Evolutionary conservation across 2,329 filamentous ascomycete genomes (phyloP), one percentile per base, ranked within the genome.

Genomic region (Xylogone sp.): DNA sequence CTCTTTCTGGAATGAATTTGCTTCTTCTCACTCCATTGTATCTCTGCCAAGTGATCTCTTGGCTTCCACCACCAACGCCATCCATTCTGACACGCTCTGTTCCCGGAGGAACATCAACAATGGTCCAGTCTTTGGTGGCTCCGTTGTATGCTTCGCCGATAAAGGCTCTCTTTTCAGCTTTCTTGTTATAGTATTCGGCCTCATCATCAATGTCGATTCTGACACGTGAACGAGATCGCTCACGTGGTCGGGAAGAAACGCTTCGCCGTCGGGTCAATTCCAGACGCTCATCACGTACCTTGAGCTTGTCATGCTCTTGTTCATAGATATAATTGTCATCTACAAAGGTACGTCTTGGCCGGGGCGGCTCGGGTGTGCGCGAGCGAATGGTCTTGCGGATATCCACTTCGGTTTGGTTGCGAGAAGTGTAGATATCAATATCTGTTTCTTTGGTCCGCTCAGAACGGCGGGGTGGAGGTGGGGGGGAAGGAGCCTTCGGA

Each of bases 51-150:
- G 81, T 86, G 45, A 91, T 83, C 61, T 94, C 89, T 56, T 90
- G 86, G 34, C 75, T 76, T n/a, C 77, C 87, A 45, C 87, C 88
- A 19, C 88, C 88, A 21, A 82, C 77, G 49, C 89, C 88, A 59
- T 94, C 88, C 86, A 94, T 87, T 49, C 81, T 80, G n/a, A 94
- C 86, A 42, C 86, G 82, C 71, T 89, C 86, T 0, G 89, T 93
- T 53, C 90, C 90, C 0, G 90, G 88, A 1, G 89, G 90, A 39
- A 95, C 86, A 68, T 95, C 90, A 34, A 96, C 79, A 56, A 95
- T 87, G 49, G 82, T 79, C 89, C 90, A 95, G 62, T 84, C 87
- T 57, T 82, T 84, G 31, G 87, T 90, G 18, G 82, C 84, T 48
- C 88, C 88, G 60, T 87, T 81, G 66, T 79, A 84, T 20, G 86